Evolutionary conservation across 2,329 filamentous ascomycete genomes (phyloP).

Genomic region (Nemania diffusa): DNA sequence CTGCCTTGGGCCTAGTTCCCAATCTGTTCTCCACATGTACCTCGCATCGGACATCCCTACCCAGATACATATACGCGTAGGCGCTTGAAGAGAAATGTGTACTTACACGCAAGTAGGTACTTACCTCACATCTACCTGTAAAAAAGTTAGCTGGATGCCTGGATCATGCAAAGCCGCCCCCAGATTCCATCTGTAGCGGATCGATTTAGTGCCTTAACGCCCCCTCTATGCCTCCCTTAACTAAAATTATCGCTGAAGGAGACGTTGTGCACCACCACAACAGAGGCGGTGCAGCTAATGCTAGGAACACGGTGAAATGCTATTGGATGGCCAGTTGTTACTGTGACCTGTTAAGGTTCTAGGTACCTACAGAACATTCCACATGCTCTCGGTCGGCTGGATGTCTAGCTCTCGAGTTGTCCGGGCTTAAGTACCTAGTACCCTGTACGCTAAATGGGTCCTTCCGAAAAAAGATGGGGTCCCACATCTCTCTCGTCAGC

Average conservation of each 20-base stretch:
- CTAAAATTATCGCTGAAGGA: conserved; percentile 12
- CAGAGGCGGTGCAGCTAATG: neutral
- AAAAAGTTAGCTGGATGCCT: neutral
- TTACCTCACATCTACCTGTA: neutral
- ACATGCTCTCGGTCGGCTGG: neutral
- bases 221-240: conserved; percentile 5
- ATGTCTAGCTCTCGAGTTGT: neutral
- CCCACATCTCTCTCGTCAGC: conserved; percentile 15
- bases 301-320: neutral
- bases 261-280: neutral
- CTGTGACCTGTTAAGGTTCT: neutral
- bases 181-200: conserved; percentile 17
- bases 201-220: conserved; percentile 17
- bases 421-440: conserved; percentile 1
- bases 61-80: neutral
- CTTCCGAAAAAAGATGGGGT: conserved; percentile 16
- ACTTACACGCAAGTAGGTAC: neutral
- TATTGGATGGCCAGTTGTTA: conserved; percentile 11
- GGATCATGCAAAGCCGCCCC: conserved; percentile 16
- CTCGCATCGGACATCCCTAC: neutral
- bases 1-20: conserved; percentile 1
- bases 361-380: neutral
- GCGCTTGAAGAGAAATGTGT: neutral
- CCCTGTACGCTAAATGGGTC: neutral
- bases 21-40: conserved; percentile 4